Evolutionary conservation across 306 rosid genomes (phyloP).

Genomic region (Senna tora): DNA sequence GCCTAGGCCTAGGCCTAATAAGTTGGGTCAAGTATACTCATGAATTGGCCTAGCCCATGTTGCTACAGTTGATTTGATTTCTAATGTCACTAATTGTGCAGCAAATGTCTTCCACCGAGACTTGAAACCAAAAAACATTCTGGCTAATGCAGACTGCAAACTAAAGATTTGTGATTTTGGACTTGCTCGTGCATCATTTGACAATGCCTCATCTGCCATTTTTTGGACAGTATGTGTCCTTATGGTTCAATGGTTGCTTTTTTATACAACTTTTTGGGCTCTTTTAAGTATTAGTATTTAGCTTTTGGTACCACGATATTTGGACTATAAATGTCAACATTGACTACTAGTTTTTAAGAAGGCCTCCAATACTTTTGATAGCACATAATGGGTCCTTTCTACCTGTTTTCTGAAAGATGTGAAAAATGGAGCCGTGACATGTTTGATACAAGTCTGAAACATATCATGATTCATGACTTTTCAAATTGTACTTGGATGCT

Average conservation of each 20-base stretch:
- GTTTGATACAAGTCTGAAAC: background rate
- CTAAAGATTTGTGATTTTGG: constrained; percentile 76
- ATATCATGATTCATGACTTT: background rate
- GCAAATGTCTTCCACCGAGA: constrained; percentile 70
- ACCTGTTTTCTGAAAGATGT: background rate
- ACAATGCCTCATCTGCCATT: constrained; percentile 64
- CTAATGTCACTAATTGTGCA: constrained; percentile 2
- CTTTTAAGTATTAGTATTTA: background rate
- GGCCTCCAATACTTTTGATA: background rate
- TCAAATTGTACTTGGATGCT: background rate
- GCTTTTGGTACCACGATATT: background rate
- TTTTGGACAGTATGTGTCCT: constrained; percentile 69
- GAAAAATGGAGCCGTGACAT: background rate
- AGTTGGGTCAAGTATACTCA: background rate
- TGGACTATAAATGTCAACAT: background rate
- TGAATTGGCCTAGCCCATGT: background rate
- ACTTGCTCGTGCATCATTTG: constrained; percentile 66
- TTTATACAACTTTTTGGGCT: background rate
- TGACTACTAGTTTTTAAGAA: background rate
- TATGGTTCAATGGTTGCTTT: background rate
- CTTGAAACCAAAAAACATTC: constrained; percentile 75
- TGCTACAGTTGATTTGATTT: constrained; percentile 14
- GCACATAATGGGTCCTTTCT: background rate
- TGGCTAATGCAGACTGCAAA: constrained; percentile 79
- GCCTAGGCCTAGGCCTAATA: background rate